Conservation (phyloP, 164 flowering plant species). For the Nymphaea colorata region DNA sequence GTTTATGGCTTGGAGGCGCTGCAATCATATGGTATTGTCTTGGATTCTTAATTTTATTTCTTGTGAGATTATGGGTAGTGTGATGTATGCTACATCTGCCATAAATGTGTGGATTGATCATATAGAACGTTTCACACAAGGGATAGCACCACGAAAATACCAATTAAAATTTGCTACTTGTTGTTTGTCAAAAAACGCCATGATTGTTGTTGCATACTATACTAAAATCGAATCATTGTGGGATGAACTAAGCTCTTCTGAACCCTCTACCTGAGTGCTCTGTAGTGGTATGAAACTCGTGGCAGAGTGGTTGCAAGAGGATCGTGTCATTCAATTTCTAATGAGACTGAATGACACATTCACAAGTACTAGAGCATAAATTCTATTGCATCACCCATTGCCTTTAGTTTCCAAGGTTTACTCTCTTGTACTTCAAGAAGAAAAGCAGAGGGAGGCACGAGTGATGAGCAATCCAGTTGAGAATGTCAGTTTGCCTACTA, state of each 20-base stretch:
- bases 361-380: background rate
- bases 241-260: background rate
- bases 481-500: too few species aligned
- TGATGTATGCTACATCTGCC: background rate
- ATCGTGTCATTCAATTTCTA: background rate
- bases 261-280: background rate
- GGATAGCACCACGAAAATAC: too few species aligned
- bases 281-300: background rate
- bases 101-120: too few species aligned
- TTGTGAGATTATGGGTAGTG: background rate
- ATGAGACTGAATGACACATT: background rate
- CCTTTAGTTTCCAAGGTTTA: too few species aligned
- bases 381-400: too few species aligned
- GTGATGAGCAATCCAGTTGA: too few species aligned
- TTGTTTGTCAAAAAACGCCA: background rate
- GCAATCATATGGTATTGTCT: background rate
- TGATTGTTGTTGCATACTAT: background rate
- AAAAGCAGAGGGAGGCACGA: too few species aligned
- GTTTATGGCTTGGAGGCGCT: background rate
- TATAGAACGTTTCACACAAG: too few species aligned
- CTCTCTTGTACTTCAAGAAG: too few species aligned
- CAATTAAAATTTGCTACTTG: background rate
- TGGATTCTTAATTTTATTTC: background rate
- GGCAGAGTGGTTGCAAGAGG: background rate
- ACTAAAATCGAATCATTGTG: background rate